Evolutionary conservation across 2,329 filamentous ascomycete species (phyloP).

Genomic region (Orbilia oligospora): DNA sequence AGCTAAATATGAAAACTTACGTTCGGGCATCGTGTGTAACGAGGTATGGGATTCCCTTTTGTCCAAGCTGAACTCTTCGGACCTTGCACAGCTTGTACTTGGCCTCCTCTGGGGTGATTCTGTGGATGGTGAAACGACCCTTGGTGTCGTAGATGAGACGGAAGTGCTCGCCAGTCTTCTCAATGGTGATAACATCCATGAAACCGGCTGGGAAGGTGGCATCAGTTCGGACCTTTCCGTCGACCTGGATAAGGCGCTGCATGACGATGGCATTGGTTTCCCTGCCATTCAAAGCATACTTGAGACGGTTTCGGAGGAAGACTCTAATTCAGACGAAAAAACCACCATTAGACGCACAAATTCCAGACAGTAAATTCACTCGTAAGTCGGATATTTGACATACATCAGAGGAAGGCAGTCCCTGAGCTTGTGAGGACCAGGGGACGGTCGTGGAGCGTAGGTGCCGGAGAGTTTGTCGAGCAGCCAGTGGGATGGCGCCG

Average conservation of each 20-base stretch:
- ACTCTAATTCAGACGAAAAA: constrained; percentile 37
- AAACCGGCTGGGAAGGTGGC: constrained; percentile 96
- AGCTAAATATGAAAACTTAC: constrained; percentile 77
- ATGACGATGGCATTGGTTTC: constrained; percentile 98
- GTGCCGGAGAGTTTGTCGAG: constrained; percentile 98
- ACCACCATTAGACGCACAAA: constrained; percentile 37
- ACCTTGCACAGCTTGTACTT: constrained; percentile 99
- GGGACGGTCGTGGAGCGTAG: constrained; percentile 79
- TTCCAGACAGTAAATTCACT: constrained; percentile 9
- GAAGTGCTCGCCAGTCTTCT: constrained; percentile 99
- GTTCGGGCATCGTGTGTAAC: constrained; percentile 99
- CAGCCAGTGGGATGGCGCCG: constrained; percentile 99
- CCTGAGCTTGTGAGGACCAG: constrained; percentile 98
- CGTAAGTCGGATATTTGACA: constrained; percentile 29
- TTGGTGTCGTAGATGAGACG: constrained; percentile 99
- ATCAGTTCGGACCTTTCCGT: constrained; percentile 99
- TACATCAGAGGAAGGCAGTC: constrained; percentile 92
- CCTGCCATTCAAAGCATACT: constrained; percentile 98
- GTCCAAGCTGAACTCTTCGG: constrained; percentile 99
- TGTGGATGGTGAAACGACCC: constrained; percentile 99
- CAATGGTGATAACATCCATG: constrained; percentile 99
- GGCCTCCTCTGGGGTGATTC: constrained; percentile 98
- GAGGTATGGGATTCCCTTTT: constrained; percentile 99
- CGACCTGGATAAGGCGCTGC: constrained; percentile 99
- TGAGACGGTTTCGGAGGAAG: constrained; percentile 78